These are phyloP conservation scores for Bruguiera parviflora DNA, from an alignment of 345 rosid species.

Conservation along the genomic window DNA sequence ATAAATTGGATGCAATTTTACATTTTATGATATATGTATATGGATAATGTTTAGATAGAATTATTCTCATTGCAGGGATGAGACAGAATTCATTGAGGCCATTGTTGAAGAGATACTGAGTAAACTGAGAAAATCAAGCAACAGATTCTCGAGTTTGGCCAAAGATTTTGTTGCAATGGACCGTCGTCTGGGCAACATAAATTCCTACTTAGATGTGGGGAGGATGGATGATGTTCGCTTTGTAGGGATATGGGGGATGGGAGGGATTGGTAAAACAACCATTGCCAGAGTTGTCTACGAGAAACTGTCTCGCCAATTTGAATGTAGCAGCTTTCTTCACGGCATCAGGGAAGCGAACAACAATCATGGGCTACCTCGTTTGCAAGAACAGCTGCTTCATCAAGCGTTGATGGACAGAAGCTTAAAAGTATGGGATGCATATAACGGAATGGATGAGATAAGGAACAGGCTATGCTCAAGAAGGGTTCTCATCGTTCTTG, in stretches of 20 bases:
- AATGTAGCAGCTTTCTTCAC: conserved; percentile 22
- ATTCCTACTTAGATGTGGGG: background rate
- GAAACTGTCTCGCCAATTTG: conserved; percentile 3
- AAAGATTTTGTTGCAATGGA: conserved; percentile 17
- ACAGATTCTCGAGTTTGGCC: background rate
- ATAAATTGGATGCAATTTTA: background rate
- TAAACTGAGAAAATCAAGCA: background rate
- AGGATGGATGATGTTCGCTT: conserved; percentile 5
- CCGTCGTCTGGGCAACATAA: conserved; percentile 1
- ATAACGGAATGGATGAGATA: conserved; percentile 4
- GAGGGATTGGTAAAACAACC: conserved; percentile 23
- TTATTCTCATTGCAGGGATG: conserved; percentile 14
- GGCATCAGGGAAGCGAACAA: conserved; percentile 9
- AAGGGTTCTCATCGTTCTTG: conserved; percentile 13
- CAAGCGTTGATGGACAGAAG: conserved; percentile 4
- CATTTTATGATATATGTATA: background rate
- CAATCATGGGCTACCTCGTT: conserved; percentile 7
- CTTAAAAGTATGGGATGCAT: conserved; percentile 3
- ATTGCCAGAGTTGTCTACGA: conserved; percentile 18
- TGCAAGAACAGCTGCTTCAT: conserved; percentile 18
- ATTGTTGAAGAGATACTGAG: conserved; percentile 14
- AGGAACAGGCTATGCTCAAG: background rate
- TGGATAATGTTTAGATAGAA: too few species aligned
- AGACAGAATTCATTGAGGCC: conserved; percentile 10
- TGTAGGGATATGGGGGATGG: conserved; percentile 23